Conservation (phyloP, 805 yeast species). For the Metschnikowia kofuensis region DNA sequence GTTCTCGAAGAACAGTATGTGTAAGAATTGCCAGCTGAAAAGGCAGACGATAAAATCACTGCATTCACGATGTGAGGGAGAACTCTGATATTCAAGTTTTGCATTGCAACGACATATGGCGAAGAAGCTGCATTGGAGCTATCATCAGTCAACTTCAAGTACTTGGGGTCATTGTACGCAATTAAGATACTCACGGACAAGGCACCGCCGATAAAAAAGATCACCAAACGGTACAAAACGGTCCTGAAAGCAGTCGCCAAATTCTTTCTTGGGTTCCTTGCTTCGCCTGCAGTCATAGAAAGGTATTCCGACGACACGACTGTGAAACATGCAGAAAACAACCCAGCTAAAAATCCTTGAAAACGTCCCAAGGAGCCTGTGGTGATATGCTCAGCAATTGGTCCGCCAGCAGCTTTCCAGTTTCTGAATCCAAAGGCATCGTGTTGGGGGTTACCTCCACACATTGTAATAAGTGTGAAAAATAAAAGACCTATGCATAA, state of each 20-base stretch:
- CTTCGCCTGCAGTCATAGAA: constrained; percentile 45
- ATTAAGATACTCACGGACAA: constrained; percentile 39
- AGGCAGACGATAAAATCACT: constrained; percentile 18
- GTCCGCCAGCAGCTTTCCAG: constrained; percentile 39
- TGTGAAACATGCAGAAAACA: constrained; percentile 37
- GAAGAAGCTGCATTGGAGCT: constrained; percentile 21
- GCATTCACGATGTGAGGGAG: constrained; percentile 21
- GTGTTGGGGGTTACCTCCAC: constrained; percentile 79
- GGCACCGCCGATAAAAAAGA: constrained; percentile 46
- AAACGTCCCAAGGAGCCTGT: constrained; percentile 39
- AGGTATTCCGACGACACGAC: constrained; percentile 45
- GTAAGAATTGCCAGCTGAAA: constrained; percentile 22
- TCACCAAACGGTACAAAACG: constrained; percentile 41
- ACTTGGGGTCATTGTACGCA: constrained; percentile 20
- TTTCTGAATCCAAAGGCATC: constrained; percentile 51
- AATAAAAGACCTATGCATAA: constrained; percentile 72
- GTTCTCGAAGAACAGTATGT: constrained; percentile 21
- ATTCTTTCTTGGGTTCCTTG: constrained; percentile 38
- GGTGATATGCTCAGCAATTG: constrained; percentile 36
- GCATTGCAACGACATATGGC: constrained; percentile 23
- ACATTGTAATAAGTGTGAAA: constrained; percentile 78
- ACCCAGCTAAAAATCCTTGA: constrained; percentile 41
- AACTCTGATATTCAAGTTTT: constrained; percentile 17
- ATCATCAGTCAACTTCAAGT: constrained; percentile 12
- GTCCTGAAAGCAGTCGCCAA: constrained; percentile 41